Evolutionary conservation across 83 land plant genomes (phyloP).

Genomic region (Picea mariana): DNA sequence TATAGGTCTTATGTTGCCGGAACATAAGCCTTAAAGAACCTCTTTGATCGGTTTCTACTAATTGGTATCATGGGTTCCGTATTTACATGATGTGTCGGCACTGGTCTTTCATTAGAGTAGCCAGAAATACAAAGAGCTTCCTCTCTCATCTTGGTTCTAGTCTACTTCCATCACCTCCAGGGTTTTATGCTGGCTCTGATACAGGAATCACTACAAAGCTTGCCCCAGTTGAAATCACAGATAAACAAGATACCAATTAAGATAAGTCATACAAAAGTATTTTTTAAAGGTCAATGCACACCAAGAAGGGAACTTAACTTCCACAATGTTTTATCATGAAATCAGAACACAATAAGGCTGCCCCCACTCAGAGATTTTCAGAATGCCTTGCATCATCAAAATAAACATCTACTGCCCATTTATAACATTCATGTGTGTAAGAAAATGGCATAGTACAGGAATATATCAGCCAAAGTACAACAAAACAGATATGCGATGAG

Average conservation of each 20-base stretch:
- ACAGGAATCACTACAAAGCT: conserved; percentile 20
- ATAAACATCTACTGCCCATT: no score
- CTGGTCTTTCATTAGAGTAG: conserved; percentile 47
- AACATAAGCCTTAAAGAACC: not conserved
- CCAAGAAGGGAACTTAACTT: not conserved
- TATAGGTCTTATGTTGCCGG: not conserved
- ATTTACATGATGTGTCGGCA: conserved; percentile 28
- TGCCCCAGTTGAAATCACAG: conserved; percentile 23
- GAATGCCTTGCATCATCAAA: no score
- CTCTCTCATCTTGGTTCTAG: conserved; percentile 83
- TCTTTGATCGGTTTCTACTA: not conserved
- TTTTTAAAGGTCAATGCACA: not conserved
- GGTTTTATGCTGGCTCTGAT: conserved; percentile 27
- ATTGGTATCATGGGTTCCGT: not conserved
- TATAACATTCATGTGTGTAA: no score
- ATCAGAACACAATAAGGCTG: not conserved
- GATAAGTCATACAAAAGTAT: not conserved
- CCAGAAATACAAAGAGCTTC: conserved; percentile 63
- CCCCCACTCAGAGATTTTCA: not conserved
- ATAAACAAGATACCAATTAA: not conserved
- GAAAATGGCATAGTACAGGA: no score
- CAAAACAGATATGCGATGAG: no score
- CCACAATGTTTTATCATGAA: not conserved
- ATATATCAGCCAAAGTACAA: no score
- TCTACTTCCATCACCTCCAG: conserved; percentile 73